Evolutionary conservation across 805 yeast species (phyloP), one percentile per base, ranked within the genome.

Genomic region (Wickerhamomyces hampshirensis): DNA sequence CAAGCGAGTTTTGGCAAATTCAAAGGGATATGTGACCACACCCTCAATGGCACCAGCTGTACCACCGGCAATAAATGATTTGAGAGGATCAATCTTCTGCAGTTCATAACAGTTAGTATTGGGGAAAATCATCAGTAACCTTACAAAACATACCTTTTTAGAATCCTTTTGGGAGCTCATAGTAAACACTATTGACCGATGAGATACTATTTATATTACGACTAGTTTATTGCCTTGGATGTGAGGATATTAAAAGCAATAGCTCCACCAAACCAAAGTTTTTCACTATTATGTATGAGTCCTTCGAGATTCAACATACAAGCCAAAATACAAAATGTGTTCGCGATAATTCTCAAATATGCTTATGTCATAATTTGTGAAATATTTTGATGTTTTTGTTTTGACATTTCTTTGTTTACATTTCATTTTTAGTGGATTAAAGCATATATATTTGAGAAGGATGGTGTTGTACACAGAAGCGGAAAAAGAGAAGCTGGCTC

Each of bases 11-110:
- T 91, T 91, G 31, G 98, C 96, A 65, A 89, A 91, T 60, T 91
- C 98, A 60, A 93, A 93, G 3, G 98, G 98, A 59, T 88, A 91
- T 55, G 98, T 91, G 31, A 85, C 71, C 27, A 77, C 77, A 23
- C 96, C 96, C 63, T 91, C 98, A 23, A 89, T 79, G 18, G 96
- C 98, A 39, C 98, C 98, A 0, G 98, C 98, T 0, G 84, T 71
- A 35, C 97, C 96, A 38, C 98, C 98, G 6, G 96, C 98, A 18
- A 89, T 67, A 53, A 91, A 87, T 2, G 97, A 86, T 51, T 83
- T 78, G 42, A 74, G 53, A 3, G 93, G 91, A 56, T 83, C 91
- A 11, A 77, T 42, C 74, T 55, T 72, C 39, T 33, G 26, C 4
- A 28, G 26, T 15, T 13, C 14, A 18, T 6, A 7, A 13, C 13